These are phyloP conservation scores for Xylariaceae sp. DNA, from an alignment of 2,329 filamentous ascomycete genomes.

Conservation along the genomic window DNA sequence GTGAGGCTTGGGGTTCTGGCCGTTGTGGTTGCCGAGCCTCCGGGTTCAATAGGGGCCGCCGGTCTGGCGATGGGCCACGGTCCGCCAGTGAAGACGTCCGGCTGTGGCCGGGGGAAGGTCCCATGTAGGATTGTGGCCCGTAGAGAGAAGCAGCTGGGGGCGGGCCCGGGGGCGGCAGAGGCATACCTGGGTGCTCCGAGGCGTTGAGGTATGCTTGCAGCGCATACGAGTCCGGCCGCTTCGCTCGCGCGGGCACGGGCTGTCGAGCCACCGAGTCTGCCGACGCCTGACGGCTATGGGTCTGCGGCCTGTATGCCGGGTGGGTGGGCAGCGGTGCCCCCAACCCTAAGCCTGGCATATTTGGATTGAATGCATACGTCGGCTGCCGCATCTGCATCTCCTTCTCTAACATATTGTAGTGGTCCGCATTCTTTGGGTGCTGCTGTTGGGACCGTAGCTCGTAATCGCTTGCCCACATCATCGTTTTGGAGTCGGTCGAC, in stretches of 20 bases:
- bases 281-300: conserved; percentile 22
- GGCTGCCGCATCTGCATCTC: conserved; percentile 12
- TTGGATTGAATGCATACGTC: conserved; percentile 24
- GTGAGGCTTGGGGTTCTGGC: conserved; percentile 2
- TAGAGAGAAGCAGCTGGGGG: conserved; percentile 6
- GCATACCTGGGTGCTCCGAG: conserved; percentile 17
- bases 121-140: background rate
- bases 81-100: conserved; percentile 9
- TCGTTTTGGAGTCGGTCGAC: too few species aligned
- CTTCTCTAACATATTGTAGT: conserved; percentile 32
- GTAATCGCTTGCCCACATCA: too few species aligned
- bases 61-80: conserved; percentile 11
- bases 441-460: conserved; percentile 20
- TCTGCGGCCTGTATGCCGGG: conserved; percentile 38
- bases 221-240: conserved; percentile 25
- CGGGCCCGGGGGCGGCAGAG: conserved; percentile 12
- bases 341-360: conserved; percentile 12
- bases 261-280: conserved; percentile 11
- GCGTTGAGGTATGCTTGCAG: conserved; percentile 30
- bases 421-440: conserved; percentile 28
- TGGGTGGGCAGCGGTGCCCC: conserved; percentile 36
- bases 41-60: conserved; percentile 7
- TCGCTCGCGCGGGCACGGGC: conserved; percentile 9
- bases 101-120: conserved; percentile 4
- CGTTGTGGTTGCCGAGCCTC: background rate